Conservation (phyloP, 2,329 filamentous ascomycete species). For the Claviceps sp. region DNA sequence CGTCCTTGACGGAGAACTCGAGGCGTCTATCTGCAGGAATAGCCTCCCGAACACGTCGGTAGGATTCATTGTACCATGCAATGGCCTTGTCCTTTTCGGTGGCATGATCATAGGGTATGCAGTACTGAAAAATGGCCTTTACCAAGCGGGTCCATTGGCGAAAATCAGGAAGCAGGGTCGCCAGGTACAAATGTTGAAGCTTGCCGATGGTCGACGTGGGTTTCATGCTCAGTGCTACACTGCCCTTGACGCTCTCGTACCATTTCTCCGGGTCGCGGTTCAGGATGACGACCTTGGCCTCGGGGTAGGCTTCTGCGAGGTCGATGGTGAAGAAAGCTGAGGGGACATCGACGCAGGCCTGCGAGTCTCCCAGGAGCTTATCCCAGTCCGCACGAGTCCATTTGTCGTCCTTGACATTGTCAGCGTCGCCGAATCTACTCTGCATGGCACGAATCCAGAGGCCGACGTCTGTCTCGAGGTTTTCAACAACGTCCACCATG, state of each 20-base stretch:
- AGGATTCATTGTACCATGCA: conserved; percentile 23
- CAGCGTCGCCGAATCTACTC: conserved; percentile 16
- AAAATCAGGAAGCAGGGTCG: conserved; percentile 14
- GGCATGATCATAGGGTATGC: conserved; percentile 18
- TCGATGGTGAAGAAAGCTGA: conserved; percentile 35
- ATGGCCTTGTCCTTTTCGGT: conserved; percentile 23
- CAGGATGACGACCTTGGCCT: conserved; percentile 26
- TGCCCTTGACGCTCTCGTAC: conserved; percentile 19
- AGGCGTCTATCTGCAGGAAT: conserved; percentile 22
- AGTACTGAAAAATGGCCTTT: conserved; percentile 13
- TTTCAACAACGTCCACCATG: conserved; percentile 12
- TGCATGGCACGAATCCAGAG: conserved; percentile 20
- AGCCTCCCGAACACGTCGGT: conserved; percentile 21
- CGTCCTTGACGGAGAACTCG: conserved; percentile 25
- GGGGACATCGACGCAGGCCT: conserved; percentile 43
- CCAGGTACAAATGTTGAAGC: conserved; percentile 15
- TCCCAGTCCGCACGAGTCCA: conserved; percentile 31
- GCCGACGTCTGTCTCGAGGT: conserved; percentile 11
- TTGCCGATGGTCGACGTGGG: conserved; percentile 2
- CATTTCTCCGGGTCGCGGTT: conserved; percentile 26
- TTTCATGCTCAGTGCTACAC: conserved; percentile 9
- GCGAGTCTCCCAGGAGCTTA: conserved; percentile 28
- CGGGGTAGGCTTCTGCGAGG: conserved; percentile 20
- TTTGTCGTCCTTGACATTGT: conserved; percentile 9
- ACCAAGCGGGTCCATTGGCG: conserved; percentile 16